These are phyloP conservation scores for Russula sp. DNA, from an alignment of 768 basidiomycete genomes.

Conservation along the genomic window DNA sequence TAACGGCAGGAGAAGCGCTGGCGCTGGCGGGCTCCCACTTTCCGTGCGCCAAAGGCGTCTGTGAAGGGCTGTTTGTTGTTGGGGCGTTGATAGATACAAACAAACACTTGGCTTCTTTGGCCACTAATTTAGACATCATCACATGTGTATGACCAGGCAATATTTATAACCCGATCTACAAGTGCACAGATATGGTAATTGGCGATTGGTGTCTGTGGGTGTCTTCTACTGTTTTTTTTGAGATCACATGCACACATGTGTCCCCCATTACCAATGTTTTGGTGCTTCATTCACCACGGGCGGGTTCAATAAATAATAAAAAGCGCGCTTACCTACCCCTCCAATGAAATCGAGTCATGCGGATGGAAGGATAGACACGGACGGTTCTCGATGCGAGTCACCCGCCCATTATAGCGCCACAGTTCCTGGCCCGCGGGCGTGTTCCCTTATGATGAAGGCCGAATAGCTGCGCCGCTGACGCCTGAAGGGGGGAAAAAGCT, in stretches of 20 bases:
- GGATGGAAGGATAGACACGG: no score
- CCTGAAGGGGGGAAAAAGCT: not conserved
- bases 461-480: no score
- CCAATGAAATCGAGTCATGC: conserved; percentile 8
- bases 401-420: not conserved
- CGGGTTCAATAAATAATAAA: no score
- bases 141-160: conserved; percentile 18
- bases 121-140: conserved; percentile 12
- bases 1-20: not conserved
- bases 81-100: no score
- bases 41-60: conserved; percentile 1
- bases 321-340: no score
- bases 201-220: not conserved
- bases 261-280: no score
- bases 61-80: no score
- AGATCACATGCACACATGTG: no score
- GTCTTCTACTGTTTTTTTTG: not conserved
- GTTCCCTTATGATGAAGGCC: not conserved
- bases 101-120: not conserved
- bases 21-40: conserved; percentile 5
- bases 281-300: no score
- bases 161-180: conserved; percentile 5
- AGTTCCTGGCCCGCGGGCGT: not conserved
- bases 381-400: no score
- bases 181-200: not conserved